These are phyloP conservation scores for Hyaloscypha hepaticicola DNA, from an alignment of 495 filamentous ascomycete species.

Conservation along the genomic window DNA sequence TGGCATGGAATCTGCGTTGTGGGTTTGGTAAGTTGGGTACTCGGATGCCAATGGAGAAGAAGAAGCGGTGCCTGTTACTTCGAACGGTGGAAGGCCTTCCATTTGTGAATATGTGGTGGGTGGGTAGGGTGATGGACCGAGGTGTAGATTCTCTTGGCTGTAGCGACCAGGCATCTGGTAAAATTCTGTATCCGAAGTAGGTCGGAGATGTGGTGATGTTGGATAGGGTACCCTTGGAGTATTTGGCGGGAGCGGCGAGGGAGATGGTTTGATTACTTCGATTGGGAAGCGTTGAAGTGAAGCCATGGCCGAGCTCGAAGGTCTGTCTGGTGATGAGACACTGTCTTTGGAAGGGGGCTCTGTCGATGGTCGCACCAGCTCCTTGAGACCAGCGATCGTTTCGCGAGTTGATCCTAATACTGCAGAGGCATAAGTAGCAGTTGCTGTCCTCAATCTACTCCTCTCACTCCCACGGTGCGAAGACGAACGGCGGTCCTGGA, in stretches of 20 bases:
- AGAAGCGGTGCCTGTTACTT: constrained; percentile 4
- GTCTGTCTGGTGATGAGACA: background rate
- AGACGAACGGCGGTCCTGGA: constrained; percentile 24
- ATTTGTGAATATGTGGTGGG: constrained; percentile 20
- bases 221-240: constrained; percentile 21
- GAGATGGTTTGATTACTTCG: background rate
- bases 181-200: constrained; percentile 8
- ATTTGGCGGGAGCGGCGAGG: background rate
- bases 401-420: constrained; percentile 19
- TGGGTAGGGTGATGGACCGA: background rate
- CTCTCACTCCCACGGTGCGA: constrained; percentile 9
- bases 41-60: background rate
- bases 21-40: background rate
- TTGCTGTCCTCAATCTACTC: constrained; percentile 15
- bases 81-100: constrained; percentile 21
- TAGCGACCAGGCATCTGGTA: constrained; percentile 16
- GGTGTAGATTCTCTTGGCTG: constrained; percentile 9
- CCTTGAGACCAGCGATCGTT: constrained; percentile 9
- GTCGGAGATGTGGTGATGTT: constrained; percentile 15
- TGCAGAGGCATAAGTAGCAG: constrained; percentile 29
- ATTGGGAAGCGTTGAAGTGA: constrained; percentile 27
- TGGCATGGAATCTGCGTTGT: constrained; percentile 4
- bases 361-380: background rate
- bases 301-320: constrained; percentile 22
- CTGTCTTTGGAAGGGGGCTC: background rate